Evolutionary conservation across 2,329 filamentous ascomycete genomes (phyloP), one percentile per base, ranked within the genome.

Genomic region (Neofusicoccum laricinum): DNA sequence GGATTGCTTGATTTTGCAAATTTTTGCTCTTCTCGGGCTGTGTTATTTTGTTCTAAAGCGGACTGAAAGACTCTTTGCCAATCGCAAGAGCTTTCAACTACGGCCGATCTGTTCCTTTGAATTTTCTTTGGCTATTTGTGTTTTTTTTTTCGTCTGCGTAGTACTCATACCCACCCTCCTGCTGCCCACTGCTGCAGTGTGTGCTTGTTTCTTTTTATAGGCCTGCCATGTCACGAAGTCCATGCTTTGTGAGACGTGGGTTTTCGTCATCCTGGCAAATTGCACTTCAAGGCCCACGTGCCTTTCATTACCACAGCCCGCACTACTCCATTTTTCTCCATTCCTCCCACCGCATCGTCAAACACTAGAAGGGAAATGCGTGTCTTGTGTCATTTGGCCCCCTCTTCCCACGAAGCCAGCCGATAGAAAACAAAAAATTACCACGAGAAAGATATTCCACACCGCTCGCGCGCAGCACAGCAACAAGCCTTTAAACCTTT

Each of bases 161-260:
- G 40, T 59, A 59, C 55, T 46, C 55, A 61, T 61, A 61, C 58
- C 43, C 43, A 41, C 32, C 43, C 57, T 61, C 19, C 46, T 61
- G 17, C 21, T 49, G 34, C 25, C 43, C 38, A 48, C 38, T n/a
- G 57, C 48, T 19, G 48, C 32, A 62, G 64, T 50, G 48, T 62
- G 21, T 41, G 38, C 48, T 48, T 59, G 58, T 63, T 48, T 55
- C 38, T 49, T 65, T 58, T 65, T 61, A 36, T 46, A 59, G 55
- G 55, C 46, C 55, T 30, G 53, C 55, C 55, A 59, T 59, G 55
- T 46, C 55, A 59, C 25, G 41, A 59, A 46, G 55, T 46, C 55
- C 41, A 59, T 59, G 55, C 55, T 59, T 51, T 59, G 55, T 46
- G 41, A 19, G 25, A 46, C 55, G 55, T 40, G 41, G 41, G 40